Percentiles rank a stretch among this genome's conserved stretches.
Conservation (phyloP, 352 stramenopile species). For the Pythium biforme region DNA sequence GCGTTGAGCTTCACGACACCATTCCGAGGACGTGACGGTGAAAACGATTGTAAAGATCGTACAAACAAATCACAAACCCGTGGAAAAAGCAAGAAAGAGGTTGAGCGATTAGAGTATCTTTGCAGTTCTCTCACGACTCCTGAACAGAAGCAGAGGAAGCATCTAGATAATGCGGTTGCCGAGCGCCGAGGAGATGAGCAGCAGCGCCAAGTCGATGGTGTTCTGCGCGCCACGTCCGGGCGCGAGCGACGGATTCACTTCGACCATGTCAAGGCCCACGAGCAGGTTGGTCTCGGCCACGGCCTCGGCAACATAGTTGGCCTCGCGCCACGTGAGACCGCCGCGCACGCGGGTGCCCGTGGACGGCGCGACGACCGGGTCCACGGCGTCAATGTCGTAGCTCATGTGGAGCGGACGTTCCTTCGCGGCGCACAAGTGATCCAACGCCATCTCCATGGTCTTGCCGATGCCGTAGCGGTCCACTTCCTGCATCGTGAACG, state of each 20-base stretch:
- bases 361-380: constrained; percentile 93
- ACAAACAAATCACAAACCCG: too few relatives aligned
- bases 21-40: too few relatives aligned
- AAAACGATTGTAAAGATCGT: too few relatives aligned
- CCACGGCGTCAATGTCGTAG: constrained; percentile 98
- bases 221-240: constrained; percentile 84
- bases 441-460: constrained; percentile 96
- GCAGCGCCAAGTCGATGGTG: constrained; percentile 92
- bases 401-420: constrained; percentile 94
- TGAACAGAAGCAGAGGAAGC: background rate
- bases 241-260: constrained; percentile 93
- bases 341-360: constrained; percentile 95
- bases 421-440: constrained; percentile 88
- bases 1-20: too few relatives aligned
- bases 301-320: constrained; percentile 95
- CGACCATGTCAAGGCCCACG: constrained; percentile 93
- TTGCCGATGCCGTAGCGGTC: constrained; percentile 95
- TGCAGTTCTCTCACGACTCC: background rate
- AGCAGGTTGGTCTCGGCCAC: constrained; percentile 90
- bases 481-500: constrained; percentile 97
- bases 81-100: background rate
- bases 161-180: constrained; percentile 91
- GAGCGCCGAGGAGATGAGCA: constrained; percentile 92
- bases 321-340: constrained; percentile 95
- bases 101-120: background rate